Percentiles rank a stretch among this genome's conserved stretches.
Conservation (phyloP, 2,329 filamentous ascomycete genomes). For the Colletotrichum tabaci region DNA sequence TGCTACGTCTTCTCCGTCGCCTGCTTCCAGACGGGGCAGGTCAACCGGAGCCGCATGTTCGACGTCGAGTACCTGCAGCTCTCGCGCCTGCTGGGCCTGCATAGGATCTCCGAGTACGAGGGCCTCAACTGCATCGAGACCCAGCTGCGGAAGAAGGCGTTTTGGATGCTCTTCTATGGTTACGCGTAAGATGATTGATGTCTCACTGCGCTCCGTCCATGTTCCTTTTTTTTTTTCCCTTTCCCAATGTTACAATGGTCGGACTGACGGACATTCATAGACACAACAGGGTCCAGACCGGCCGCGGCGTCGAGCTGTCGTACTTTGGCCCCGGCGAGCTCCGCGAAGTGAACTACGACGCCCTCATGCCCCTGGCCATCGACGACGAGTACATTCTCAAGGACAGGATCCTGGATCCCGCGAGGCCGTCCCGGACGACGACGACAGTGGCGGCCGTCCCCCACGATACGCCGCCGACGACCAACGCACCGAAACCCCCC, state of each 20-base stretch:
- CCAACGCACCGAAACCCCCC: conserved; percentile 9
- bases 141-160: conserved; percentile 54
- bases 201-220: too few species aligned
- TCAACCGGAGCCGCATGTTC: conserved; percentile 54
- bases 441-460: too few species aligned
- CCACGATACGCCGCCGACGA: not conserved
- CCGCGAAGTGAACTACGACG: conserved; percentile 50
- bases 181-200: conserved; percentile 44
- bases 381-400: conserved; percentile 52
- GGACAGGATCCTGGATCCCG: conserved; percentile 40
- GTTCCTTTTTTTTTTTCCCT: too few species aligned
- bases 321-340: conserved; percentile 50
- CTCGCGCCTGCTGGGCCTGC: conserved; percentile 51
- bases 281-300: conserved; percentile 44
- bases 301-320: conserved; percentile 45
- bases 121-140: conserved; percentile 52
- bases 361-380: conserved; percentile 50
- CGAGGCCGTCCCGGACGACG: too few species aligned
- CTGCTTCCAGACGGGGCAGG: conserved; percentile 53
- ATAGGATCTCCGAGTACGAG: conserved; percentile 50
- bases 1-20: conserved; percentile 52
- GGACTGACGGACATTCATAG: conserved; percentile 14
- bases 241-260: too few species aligned
- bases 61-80: conserved; percentile 54
- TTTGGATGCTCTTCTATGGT: conserved; percentile 54